Evolutionary conservation across 352 stramenopile species (phyloP), one percentile per base, ranked within the genome.

Genomic region (Peronospora belbahrii): DNA sequence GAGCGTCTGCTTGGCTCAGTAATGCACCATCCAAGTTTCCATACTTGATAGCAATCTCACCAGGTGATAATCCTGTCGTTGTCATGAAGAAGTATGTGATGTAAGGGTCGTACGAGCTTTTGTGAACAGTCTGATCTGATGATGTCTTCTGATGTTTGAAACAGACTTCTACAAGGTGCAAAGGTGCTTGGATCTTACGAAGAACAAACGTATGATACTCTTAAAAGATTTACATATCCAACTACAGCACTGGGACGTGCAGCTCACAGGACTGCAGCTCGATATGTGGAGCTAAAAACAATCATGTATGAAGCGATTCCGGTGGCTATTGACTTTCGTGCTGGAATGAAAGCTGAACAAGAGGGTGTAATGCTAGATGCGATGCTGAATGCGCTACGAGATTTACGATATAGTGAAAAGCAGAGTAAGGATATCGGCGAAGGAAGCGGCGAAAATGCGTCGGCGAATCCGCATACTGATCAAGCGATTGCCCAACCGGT

Each of bases 11-110:
- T 35, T 88, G 72, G 77, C 59, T 88, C 28, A 52, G 70, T 38
- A 56, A 50, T 39, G 64, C 78, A 36, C 45, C 46, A 22, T 71
- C 78, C 10, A 74, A 73, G 46, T 85, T 90, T 22, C 78, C 78
- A 13, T 88, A 83, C 37, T 38, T 88, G 31, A 27, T 90, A 23
- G 70, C 67, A 7, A 56, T 79, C 8, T 83, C 78, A 0, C 28
- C 66, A 5, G 78, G 70, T 6, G 78, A 90, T 44, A 67, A 81
- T 18, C 70, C 62, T 0, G 42, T 22, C 0, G 42, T 58, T 11
- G 68, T 79, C 4, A 34, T 30, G 1, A 54, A 54, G 20, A 41
- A 32, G 70, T 82, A 63, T 1, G 55, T 47, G 14, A 3, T 35
- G 27, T 42, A 1, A 4, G 33, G 46, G 11, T 6, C 36, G 27